Evolutionary conservation across 306 rosid genomes (phyloP).

Genomic region (Vicia villosa): DNA sequence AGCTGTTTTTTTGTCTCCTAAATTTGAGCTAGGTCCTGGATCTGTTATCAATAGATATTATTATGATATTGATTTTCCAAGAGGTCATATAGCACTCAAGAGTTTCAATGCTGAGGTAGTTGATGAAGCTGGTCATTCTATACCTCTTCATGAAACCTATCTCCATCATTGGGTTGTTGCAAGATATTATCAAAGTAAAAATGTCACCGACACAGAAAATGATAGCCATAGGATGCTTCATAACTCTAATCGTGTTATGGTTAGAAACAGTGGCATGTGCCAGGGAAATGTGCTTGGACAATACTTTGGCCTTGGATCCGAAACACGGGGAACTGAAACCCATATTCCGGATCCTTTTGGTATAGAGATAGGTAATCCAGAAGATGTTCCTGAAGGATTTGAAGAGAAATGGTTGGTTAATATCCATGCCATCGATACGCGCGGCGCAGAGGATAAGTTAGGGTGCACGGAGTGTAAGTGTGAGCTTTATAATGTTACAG

Average conservation of each 20-base stretch:
- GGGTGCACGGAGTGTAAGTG: constrained; percentile 78
- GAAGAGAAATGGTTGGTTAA: constrained; percentile 79
- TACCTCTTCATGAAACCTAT: constrained; percentile 76
- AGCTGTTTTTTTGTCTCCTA: constrained; percentile 56
- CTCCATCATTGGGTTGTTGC: constrained; percentile 70
- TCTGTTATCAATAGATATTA: constrained; percentile 52
- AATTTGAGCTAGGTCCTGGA: constrained; percentile 61
- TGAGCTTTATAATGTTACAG: constrained; percentile 64
- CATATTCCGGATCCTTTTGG: constrained; percentile 72
- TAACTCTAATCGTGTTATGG: not conserved
- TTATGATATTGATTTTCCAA: constrained; percentile 60
- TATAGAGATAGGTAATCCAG: constrained; percentile 63
- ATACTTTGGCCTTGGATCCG: constrained; percentile 73
- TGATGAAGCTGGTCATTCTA: constrained; percentile 58
- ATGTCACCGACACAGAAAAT: not conserved
- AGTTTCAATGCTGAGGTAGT: constrained; percentile 66
- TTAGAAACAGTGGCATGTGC: constrained; percentile 63
- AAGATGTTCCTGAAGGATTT: constrained; percentile 56
- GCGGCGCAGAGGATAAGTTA: constrained; percentile 54
- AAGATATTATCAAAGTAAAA: constrained; percentile 35
- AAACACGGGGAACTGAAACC: constrained; percentile 57
- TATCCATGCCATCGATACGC: constrained; percentile 77
- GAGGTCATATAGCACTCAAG: constrained; percentile 70
- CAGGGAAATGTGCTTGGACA: constrained; percentile 36
- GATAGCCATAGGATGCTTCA: constrained; percentile 14